These are phyloP conservation scores for Cladophialophora yegresii DNA, from an alignment of 2,329 filamentous ascomycete genomes.

Conservation along the genomic window DNA sequence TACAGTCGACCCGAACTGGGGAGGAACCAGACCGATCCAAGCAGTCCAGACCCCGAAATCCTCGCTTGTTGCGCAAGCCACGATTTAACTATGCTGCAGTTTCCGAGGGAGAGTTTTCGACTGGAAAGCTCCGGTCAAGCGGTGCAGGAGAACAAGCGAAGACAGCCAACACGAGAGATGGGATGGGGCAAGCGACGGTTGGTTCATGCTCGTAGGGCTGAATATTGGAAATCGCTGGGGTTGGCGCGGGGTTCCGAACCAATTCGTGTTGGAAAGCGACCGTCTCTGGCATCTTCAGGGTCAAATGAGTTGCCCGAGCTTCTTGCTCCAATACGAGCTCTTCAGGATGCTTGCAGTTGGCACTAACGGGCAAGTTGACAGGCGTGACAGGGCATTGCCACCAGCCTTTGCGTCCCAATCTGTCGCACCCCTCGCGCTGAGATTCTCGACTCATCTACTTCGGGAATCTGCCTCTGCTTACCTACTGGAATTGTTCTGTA, in stretches of 20 bases:
- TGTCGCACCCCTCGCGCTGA: background rate
- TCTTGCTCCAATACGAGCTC: background rate
- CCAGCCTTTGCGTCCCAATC: background rate
- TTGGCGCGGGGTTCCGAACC: conserved; percentile 9
- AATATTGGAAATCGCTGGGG: background rate
- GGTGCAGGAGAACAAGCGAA: conserved; percentile 1
- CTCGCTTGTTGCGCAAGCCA: conserved; percentile 31
- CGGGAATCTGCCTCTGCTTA: background rate
- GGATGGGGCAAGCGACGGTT: background rate
- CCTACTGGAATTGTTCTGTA: conserved; percentile 3
- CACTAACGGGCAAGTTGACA: background rate
- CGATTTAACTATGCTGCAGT: conserved; percentile 2
- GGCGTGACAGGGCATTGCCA: background rate
- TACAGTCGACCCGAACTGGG: background rate
- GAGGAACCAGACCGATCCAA: background rate
- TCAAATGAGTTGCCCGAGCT: background rate
- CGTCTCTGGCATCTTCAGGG: background rate
- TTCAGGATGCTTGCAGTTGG: background rate
- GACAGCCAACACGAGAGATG: conserved; percentile 4
- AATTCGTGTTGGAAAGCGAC: background rate
- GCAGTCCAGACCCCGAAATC: conserved; percentile 26
- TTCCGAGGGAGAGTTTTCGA: background rate
- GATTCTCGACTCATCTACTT: conserved; percentile 1
- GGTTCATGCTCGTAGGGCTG: conserved; percentile 11
- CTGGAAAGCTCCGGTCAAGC: background rate